Percentiles rank a stretch among this genome's conserved stretches.
phyloP scores from a whole-genome alignment of 1,284 basidiomycete species.

The Cryptococcus wingfieldii region DNA sequence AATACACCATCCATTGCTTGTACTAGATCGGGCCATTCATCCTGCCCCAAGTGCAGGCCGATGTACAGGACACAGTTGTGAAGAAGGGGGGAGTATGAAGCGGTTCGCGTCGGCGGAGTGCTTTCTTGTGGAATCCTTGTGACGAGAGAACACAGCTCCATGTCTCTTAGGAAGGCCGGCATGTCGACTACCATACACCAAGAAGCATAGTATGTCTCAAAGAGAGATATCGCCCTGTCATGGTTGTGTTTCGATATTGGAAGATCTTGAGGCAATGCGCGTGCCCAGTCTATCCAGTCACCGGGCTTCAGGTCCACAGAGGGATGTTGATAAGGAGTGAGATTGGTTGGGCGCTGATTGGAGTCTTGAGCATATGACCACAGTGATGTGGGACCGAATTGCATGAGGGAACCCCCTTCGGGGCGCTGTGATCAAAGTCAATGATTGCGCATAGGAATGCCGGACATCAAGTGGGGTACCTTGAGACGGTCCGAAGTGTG shows the following conservation, averaged over 20 bases:
- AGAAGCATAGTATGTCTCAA: conserved; percentile 16
- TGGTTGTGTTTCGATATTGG: conserved; percentile 4
- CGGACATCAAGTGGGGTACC: no score
- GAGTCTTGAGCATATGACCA: conserved; percentile 11
- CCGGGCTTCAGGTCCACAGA: neutral
- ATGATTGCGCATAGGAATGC: no score
- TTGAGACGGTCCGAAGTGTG: no score
- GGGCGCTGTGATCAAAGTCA: no score
- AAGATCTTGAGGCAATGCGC: conserved; percentile 6
- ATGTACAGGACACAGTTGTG: conserved; percentile 5
- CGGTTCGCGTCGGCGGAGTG: conserved; percentile 3
- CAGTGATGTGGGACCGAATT: conserved; percentile 15
- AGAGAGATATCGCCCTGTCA: conserved; percentile 12
- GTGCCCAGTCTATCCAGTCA: conserved; percentile 15
- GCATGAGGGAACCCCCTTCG: conserved; percentile 3
- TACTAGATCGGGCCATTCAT: conserved; percentile 4
- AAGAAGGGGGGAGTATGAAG: conserved; percentile 12
- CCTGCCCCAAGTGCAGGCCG: conserved; percentile 3
- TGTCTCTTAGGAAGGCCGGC: conserved; percentile 10
- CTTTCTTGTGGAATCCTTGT: neutral
- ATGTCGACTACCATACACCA: conserved; percentile 21
- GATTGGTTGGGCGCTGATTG: neutral
- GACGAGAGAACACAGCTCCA: conserved; percentile 6
- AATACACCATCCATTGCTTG: neutral
- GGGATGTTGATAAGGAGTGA: neutral